Percentiles rank a stretch among this genome's conserved stretches.
These are phyloP conservation scores for Colletotrichum liaoningense DNA, from an alignment of 2,329 filamentous ascomycete species.

Conservation along the genomic window DNA sequence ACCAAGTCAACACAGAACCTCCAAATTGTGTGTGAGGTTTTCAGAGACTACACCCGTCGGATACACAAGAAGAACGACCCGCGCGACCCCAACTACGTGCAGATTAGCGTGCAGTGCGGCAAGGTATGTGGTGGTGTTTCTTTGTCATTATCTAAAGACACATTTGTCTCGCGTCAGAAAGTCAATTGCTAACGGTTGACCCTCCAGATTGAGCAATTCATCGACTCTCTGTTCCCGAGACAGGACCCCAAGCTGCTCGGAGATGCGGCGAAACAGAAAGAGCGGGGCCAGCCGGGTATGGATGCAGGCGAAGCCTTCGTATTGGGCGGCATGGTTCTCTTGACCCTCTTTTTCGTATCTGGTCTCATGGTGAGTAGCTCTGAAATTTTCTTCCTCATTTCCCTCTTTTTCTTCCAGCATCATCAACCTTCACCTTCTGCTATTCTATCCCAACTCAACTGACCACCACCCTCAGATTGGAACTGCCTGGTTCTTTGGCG, in stretches of 20 bases:
- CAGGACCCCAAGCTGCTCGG: constrained; percentile 76
- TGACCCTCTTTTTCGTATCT: constrained; percentile 78
- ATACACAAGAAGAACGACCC: constrained; percentile 97
- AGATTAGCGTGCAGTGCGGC: constrained; percentile 90
- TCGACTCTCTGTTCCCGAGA: constrained; percentile 90
- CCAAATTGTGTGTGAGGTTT: constrained; percentile 81
- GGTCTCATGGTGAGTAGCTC: constrained; percentile 75
- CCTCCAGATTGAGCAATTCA: constrained; percentile 88
- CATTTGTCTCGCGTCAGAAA: neutral
- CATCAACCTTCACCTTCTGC: neutral
- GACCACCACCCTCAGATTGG: constrained; percentile 67
- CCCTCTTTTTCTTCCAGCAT: neutral
- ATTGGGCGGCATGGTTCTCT: constrained; percentile 74
- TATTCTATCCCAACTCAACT: neutral
- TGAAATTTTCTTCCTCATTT: constrained; percentile 17
- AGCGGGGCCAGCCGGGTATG: constrained; percentile 56
- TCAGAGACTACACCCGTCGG: constrained; percentile 79
- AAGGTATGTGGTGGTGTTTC: constrained; percentile 67
- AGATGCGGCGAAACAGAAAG: constrained; percentile 50
- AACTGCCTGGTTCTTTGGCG: constrained; percentile 82
- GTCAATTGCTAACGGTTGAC: constrained; percentile 33
- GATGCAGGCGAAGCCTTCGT: constrained; percentile 71
- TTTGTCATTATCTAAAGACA: constrained; percentile 13
- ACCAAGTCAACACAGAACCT: constrained; percentile 92
- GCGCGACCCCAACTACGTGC: constrained; percentile 89